Evolutionary conservation across 805 yeast species (phyloP), one percentile per base, ranked within the genome.

Genomic region (Ogataea paraovalis): DNA sequence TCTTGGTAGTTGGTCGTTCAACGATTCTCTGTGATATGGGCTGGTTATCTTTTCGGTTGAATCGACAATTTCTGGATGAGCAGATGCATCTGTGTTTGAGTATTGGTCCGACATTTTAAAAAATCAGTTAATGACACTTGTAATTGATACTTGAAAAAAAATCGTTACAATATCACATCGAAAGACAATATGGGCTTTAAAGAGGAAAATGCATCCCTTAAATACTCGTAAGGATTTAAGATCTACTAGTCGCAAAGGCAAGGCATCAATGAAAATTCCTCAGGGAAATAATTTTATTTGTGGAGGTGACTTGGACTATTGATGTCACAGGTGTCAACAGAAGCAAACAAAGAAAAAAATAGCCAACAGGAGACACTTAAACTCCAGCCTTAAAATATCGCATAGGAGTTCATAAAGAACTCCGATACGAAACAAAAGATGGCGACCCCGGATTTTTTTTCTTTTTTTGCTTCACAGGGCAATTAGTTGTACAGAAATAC

Each of bases 1-100:
- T 30, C 34, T 30, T 30, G 34, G 34, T 30, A 30, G 16, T 14
- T 30, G 34, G 12, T 30, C 34, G 16, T 30, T 8, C 34, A 14
- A 8, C 16, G 5, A 4, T 14, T 30, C 34, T 7, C 6, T 14
- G 16, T 30, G 34, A 14, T 30, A 30, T 30, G 34, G 34, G 12
- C 34, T 30, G 12, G 16, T 30, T 30, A 30, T 30, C 16, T 30
- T 30, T 41, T 34, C 41, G 13, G 19, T 8, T 13, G 32, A 28
- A 23, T 40, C 20, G 8, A 18, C 39, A 10, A 4, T 19, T 16
- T 4, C 28, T 25, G 28, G 47, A 46, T 54, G 59, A 18, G 54
- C 61, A 14, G 62, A 60, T n/a, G 62, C 57, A 34, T 58, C 61
- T 2, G 60, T 47, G 45, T 57, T 58, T n/a, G 62, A 61, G 42